Evolutionary conservation across 1,284 basidiomycete species (phyloP).

Genomic region (Fomitopsis pinicola): DNA sequence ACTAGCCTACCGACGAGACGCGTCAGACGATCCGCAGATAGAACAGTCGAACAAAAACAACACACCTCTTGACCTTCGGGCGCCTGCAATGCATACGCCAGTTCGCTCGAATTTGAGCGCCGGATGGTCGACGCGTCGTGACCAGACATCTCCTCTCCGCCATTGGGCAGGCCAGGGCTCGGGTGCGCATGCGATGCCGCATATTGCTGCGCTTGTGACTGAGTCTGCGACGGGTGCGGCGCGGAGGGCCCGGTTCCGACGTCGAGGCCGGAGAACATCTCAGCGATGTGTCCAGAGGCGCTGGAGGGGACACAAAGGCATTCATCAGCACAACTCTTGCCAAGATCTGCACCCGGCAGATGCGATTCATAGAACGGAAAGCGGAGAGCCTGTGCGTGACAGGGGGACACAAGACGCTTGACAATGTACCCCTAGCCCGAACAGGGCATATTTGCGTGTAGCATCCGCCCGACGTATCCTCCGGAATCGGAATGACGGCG

Average conservation of each 20-base stretch:
- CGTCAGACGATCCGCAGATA: too few relatives aligned
- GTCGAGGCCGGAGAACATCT: slow-evolving; percentile 20
- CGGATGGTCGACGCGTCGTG: slow-evolving; percentile 11
- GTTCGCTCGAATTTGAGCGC: slow-evolving; percentile 16
- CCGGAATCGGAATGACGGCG: neutral
- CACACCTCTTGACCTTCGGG: slow-evolving; percentile 3
- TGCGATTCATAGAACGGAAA: neutral
- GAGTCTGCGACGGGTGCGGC: neutral
- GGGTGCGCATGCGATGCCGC: slow-evolving; percentile 1
- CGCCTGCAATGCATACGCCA: slow-evolving; percentile 18
- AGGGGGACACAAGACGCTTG: neutral
- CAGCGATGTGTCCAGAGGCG: slow-evolving; percentile 19
- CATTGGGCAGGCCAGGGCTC: slow-evolving; percentile 5
- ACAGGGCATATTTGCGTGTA: neutral
- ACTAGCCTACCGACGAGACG: neutral
- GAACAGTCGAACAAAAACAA: neutral
- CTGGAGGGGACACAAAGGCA: slow-evolving; percentile 7
- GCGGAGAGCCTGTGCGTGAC: neutral
- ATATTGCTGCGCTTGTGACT: neutral
- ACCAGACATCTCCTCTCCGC: neutral
- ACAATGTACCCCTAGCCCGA: neutral
- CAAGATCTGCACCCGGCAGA: neutral
- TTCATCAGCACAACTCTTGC: neutral
- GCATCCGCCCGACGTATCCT: neutral
- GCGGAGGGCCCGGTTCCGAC: slow-evolving; percentile 10